These are phyloP conservation scores for Microdochium bolleyi DNA, from an alignment of 2,329 filamentous ascomycete species.

Conservation along the genomic window DNA sequence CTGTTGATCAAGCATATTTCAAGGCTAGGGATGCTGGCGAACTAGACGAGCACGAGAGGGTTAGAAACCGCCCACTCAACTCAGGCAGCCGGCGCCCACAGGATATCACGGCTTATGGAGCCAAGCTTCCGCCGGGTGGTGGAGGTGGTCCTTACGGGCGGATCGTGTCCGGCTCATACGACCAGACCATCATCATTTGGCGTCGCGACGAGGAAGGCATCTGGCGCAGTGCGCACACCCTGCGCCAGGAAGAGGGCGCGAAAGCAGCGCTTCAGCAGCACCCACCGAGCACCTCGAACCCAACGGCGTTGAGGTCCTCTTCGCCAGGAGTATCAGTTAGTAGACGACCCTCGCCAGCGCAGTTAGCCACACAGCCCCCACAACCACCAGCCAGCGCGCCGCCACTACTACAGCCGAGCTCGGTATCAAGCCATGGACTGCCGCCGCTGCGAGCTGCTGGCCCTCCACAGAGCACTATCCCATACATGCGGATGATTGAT, in stretches of 20 bases:
- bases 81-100: constrained; percentile 68
- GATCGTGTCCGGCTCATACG: constrained; percentile 96
- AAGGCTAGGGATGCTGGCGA: constrained; percentile 44
- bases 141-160: constrained; percentile 82
- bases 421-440: not conserved
- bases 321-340: constrained; percentile 6
- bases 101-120: constrained; percentile 72
- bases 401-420: constrained; percentile 10
- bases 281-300: constrained; percentile 3
- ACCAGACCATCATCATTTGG: constrained; percentile 95
- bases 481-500: constrained; percentile 45
- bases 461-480: constrained; percentile 23
- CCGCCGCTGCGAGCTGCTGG: not conserved
- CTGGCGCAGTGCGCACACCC: constrained; percentile 70
- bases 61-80: constrained; percentile 40
- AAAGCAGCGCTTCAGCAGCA: constrained; percentile 32
- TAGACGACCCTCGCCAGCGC: constrained; percentile 2
- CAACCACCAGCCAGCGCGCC: constrained; percentile 14
- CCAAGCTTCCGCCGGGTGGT: constrained; percentile 82
- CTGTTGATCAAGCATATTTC: constrained; percentile 67
- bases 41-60: constrained; percentile 28
- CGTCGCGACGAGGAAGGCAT: constrained; percentile 75
- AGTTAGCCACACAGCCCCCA: constrained; percentile 7
- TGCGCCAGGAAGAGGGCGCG: constrained; percentile 67
- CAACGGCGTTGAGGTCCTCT: constrained; percentile 6